phyloP scores from a whole-genome alignment of 2,329 filamentous ascomycete genomes.

The Talaromyces sp. region DNA sequence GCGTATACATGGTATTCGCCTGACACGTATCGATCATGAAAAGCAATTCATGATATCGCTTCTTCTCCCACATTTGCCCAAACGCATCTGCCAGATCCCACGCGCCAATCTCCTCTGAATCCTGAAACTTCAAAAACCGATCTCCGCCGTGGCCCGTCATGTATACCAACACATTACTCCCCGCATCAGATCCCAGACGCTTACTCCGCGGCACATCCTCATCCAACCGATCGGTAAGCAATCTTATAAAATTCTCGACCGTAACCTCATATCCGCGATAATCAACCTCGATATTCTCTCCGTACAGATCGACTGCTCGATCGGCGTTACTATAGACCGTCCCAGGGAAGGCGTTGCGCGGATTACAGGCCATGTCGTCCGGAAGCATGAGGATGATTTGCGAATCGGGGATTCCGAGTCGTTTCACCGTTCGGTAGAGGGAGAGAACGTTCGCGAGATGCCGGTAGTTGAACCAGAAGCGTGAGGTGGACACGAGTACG shows the following conservation, averaged over 20 bases:
- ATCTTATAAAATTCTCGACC: constrained; percentile 95
- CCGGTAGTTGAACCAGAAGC: constrained; percentile 99
- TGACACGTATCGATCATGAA: constrained; percentile 99
- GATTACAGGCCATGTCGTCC: constrained; percentile 99
- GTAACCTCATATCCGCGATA: constrained; percentile 98
- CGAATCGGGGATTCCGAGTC: constrained; percentile 93
- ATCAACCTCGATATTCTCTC: constrained; percentile 98
- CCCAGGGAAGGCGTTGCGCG: constrained; percentile 93
- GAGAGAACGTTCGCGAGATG: constrained; percentile 97
- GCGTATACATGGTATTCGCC: constrained; percentile 98
- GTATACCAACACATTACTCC: constrained; percentile 96
- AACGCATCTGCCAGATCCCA: constrained; percentile 97
- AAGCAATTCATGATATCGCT: constrained; percentile 94
- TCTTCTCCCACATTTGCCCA: constrained; percentile 99
- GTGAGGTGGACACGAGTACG: constrained; percentile 94
- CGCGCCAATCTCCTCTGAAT: constrained; percentile 93
- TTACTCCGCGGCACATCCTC: constrained; percentile 95
- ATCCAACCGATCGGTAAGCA: constrained; percentile 90
- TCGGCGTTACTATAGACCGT: constrained; percentile 99
- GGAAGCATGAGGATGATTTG: constrained; percentile 99
- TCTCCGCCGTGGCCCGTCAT: constrained; percentile 99
- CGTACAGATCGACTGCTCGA: constrained; percentile 91
- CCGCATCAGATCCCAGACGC: constrained; percentile 86
- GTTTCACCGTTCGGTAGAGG: constrained; percentile 96
- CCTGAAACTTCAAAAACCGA: constrained; percentile 97